phyloP scores from a whole-genome alignment of 2,329 filamentous ascomycete species.

The Septoria linicola region DNA sequence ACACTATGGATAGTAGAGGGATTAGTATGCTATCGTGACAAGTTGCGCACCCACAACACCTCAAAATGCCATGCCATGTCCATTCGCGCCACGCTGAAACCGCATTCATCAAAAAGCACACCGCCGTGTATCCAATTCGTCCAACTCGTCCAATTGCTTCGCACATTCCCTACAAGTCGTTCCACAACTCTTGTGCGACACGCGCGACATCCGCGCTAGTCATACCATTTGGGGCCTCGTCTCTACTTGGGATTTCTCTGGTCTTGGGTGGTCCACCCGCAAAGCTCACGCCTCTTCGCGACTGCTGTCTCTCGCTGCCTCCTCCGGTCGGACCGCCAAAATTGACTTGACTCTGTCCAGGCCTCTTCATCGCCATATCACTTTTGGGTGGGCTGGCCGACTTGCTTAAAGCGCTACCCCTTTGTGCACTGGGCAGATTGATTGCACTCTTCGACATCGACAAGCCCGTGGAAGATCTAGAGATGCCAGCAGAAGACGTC shows the following conservation, averaged over 20 bases:
- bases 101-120: slow-evolving; percentile 1
- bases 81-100: slow-evolving; percentile 13
- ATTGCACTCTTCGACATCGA: slow-evolving; percentile 28
- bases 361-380: slow-evolving; percentile 19
- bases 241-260: slow-evolving; percentile 8
- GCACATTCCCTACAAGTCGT: slow-evolving; percentile 1
- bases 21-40: no score
- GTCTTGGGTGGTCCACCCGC: slow-evolving; percentile 24
- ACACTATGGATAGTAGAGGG: no score
- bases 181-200: slow-evolving; percentile 9
- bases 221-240: neutral
- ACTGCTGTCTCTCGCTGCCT: slow-evolving; percentile 18
- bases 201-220: slow-evolving; percentile 7
- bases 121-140: neutral
- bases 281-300: slow-evolving; percentile 31
- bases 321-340: slow-evolving; percentile 5
- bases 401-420: slow-evolving; percentile 21
- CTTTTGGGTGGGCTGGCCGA: slow-evolving; percentile 25
- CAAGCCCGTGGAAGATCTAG: slow-evolving; percentile 17
- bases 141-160: neutral
- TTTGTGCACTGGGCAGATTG: slow-evolving; percentile 21
- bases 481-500: slow-evolving; percentile 5
- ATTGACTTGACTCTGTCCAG: slow-evolving; percentile 11
- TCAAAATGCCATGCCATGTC: neutral
- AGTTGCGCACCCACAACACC: neutral